Percentiles rank a stretch among this genome's conserved stretches.
Conservation (phyloP, 768 basidiomycete genomes). For the Coprinopsis marcescibilis region DNA sequence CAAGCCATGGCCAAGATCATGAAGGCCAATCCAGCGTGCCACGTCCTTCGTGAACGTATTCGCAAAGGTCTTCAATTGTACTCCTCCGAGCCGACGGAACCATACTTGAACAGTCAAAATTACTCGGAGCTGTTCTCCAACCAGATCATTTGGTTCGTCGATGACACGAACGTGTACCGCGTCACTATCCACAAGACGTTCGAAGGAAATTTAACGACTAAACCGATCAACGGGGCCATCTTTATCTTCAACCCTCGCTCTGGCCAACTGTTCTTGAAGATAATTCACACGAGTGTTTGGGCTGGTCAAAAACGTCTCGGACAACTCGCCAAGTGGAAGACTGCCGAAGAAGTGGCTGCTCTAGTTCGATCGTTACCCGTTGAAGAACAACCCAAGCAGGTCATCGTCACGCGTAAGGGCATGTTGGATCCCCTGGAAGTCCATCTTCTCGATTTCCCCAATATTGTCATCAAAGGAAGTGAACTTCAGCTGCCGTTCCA, state of each 20-base stretch:
- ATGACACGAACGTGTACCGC: constrained; percentile 99
- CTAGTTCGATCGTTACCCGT: constrained; percentile 97
- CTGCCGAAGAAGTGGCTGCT: constrained; percentile 99
- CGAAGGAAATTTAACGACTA: constrained; percentile 99
- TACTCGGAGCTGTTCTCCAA: constrained; percentile 97
- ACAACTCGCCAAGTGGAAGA: constrained; percentile 99
- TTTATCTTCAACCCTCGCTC: constrained; percentile 99
- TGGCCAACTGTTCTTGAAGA: constrained; percentile 96
- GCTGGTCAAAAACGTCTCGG: constrained; percentile 99
- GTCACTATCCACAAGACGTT: constrained; percentile 99
- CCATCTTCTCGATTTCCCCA: constrained; percentile 98
- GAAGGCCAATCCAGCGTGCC: constrained; percentile 98
- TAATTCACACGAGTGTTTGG: constrained; percentile 99
- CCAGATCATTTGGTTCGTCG: constrained; percentile 99
- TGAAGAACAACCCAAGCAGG: constrained; percentile 99
- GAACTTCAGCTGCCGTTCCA: constrained; percentile 99
- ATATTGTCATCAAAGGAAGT: constrained; percentile 99
- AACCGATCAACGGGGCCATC: constrained; percentile 97
- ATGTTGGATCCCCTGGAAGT: constrained; percentile 99
- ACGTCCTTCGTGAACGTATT: constrained; percentile 97
- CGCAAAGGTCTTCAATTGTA: constrained; percentile 97
- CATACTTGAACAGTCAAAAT: constrained; percentile 97
- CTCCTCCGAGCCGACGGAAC: constrained; percentile 98
- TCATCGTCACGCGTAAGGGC: constrained; percentile 99
- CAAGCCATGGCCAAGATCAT: constrained; percentile 99